These are phyloP conservation scores for Podaxis mareebaensis DNA, from an alignment of 768 basidiomycete genomes.

Conservation along the genomic window DNA sequence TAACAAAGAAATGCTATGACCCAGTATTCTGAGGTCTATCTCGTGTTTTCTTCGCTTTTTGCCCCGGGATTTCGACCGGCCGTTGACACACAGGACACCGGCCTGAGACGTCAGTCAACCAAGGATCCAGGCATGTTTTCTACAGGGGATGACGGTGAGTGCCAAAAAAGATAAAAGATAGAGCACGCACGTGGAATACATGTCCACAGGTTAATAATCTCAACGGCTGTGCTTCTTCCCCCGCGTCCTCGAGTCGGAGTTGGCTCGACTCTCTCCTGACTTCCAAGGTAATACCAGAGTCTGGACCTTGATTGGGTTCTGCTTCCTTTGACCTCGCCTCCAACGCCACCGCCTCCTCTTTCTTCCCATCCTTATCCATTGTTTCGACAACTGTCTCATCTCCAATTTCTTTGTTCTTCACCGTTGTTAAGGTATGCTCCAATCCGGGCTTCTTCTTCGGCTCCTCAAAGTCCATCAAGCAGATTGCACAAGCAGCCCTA, in stretches of 20 bases:
- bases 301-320: neutral
- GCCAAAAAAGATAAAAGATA: neutral
- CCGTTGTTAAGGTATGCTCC: neutral
- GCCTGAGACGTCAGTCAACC: conserved; percentile 83
- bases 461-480: conserved; percentile 83
- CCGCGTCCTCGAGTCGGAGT: conserved; percentile 60
- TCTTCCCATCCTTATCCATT: conserved; percentile 2
- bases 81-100: conserved; percentile 88
- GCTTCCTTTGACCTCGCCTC: neutral
- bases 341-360: neutral
- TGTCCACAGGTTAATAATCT: conserved; percentile 79
- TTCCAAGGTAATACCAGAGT: conserved; percentile 8
- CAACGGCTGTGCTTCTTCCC: conserved; percentile 75
- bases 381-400: neutral
- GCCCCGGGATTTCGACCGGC: conserved; percentile 55
- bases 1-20: neutral
- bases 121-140: conserved; percentile 90
- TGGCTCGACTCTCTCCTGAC: conserved; percentile 31
- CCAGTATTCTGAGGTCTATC: conserved; percentile 1
- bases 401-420: conserved; percentile 7
- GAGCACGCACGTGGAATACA: conserved; percentile 79
- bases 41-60: conserved; percentile 30
- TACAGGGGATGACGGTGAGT: conserved; percentile 26
- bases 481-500: conserved; percentile 83
- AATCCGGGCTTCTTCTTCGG: conserved; percentile 40